Evolutionary conservation across 306 rosid genomes (phyloP), one percentile per base, ranked within the genome.

Genomic region (Vigna reflexopilosa): DNA sequence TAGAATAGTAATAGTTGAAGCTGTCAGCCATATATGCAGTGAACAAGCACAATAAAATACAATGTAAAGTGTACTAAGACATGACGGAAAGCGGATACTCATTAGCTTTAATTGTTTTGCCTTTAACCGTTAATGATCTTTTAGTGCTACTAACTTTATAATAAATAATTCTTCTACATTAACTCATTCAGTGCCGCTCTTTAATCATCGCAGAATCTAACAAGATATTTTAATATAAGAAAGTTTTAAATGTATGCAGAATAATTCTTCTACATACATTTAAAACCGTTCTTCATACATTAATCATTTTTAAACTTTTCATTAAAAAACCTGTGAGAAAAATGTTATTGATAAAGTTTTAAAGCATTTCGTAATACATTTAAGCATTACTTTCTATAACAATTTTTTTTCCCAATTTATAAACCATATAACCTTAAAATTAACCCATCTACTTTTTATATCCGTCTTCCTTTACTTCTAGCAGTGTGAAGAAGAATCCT

Each of bases 91-190:
- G 26, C 15, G 26, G 40, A 1, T 9, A 28, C 40, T 73, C 11
- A 30, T 72, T 67, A 68, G 30, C 64, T 68, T 61, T 70, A 50
- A 68, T 79, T 73, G 75, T 61, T 54, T 72, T 71, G 57, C 79
- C 76, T 65, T 67, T 30, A 42, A 63, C 72, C 47, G 58, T 67
- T 44, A 40, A 58, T 59, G 70, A 45, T 45, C 50, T 12, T 45
- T 45, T 12, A 45, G 3, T 45, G 11, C 1, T 1, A 45, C 16
- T 11, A 3, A 45, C 50, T 45, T 45, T 45, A 30, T 30, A 11
- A 12, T 47, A 26, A 16, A 67, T 59, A 58, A 57, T 40, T 20
- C 1, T 32, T 67, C 11, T 17, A 6, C 16, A 15, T 45, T 67
- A 20, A 55, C 55, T 70, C 47, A 40, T 3, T 15, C 9, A 54